Evolutionary conservation across 192 early-diverging fungal genomes (phyloP), one percentile per base, ranked within the genome.

Genomic region (Cladochytrium replicatum): DNA sequence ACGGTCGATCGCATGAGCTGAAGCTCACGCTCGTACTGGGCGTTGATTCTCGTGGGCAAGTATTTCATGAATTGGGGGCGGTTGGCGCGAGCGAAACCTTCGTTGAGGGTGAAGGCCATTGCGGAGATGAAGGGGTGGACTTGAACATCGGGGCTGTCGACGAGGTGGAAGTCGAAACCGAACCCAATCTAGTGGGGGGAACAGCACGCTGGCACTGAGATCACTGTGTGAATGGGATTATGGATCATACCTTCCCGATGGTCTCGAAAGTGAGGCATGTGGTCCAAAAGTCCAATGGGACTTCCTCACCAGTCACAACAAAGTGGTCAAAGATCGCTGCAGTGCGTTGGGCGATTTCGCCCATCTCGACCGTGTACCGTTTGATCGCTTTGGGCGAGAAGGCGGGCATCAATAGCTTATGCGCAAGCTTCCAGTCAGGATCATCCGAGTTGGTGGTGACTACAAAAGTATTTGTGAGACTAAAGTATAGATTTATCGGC

Each of bases 381-480:
- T 60, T 63, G 40, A 71, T 63, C 11, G 69, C 60, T 23, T 53
- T 58, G 19, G 69, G 57, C 4, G 50, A 43, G 43, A 81, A 81
- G 4, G 73, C 71, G 2, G 78, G 78, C 58, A 81, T 76, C 2
- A 81, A 43, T 21, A 81, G 44, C 47, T 71, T 71, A 51, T 81
- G 78, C 5, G 67, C 75, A 3, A 77, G 56, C 25, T 57, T 50
- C 78, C 78, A 81, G 22, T 74, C 63, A 23, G 63, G 61, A 39
- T 71, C 69, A 23, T 58, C 57, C 22, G 63, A 67, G 25, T 69
- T 50, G 2, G 65, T 62, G 2, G 78, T 81, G 28, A 77, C 71
- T 15, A 77, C 40, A 29, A 11, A 26, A 1, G 4, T 27, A 31
- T 9, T 7, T 47, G 29, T 17, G 34, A 32, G 1, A 2, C 8